Evolutionary conservation across 345 rosid species (phyloP).

Genomic region (Salix dunnii): DNA sequence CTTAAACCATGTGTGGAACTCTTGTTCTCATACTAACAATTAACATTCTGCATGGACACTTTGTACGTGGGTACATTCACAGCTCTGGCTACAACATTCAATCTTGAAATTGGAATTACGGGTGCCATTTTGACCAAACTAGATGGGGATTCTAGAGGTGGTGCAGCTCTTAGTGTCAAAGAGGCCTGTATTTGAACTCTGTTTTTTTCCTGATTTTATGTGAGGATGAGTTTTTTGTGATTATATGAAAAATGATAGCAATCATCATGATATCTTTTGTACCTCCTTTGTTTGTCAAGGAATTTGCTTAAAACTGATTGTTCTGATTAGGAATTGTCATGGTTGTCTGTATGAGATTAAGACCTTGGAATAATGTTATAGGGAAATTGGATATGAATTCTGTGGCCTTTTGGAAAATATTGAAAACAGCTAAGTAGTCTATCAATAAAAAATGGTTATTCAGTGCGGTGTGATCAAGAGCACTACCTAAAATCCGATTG

Average conservation of each 20-base stretch:
- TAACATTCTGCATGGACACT: background rate
- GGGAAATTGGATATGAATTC: too few relatives aligned
- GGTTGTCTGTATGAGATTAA: too few relatives aligned
- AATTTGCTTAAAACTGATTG: background rate
- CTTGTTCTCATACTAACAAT: background rate
- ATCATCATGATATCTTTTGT: background rate
- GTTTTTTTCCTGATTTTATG: too few relatives aligned
- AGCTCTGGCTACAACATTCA: constrained; percentile 94
- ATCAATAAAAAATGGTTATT: too few relatives aligned
- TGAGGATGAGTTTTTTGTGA: background rate
- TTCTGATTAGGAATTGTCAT: too few relatives aligned
- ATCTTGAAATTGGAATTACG: constrained; percentile 94
- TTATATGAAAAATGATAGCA: background rate
- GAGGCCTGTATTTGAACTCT: constrained; percentile 53
- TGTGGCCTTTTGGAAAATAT: too few relatives aligned
- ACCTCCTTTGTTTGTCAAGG: background rate
- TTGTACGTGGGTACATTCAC: constrained; percentile 18
- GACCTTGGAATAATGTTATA: too few relatives aligned
- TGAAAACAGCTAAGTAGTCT: too few relatives aligned
- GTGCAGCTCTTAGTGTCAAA: constrained; percentile 96
- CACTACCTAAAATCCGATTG: too few relatives aligned
- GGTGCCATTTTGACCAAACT: constrained; percentile 74
- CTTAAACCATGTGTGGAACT: background rate
- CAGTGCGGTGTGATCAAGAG: too few relatives aligned
- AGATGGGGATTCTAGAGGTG: constrained; percentile 99